Evolutionary conservation across 257 asterid species (phyloP).

Genomic region (Ocimum tenuiflorum): DNA sequence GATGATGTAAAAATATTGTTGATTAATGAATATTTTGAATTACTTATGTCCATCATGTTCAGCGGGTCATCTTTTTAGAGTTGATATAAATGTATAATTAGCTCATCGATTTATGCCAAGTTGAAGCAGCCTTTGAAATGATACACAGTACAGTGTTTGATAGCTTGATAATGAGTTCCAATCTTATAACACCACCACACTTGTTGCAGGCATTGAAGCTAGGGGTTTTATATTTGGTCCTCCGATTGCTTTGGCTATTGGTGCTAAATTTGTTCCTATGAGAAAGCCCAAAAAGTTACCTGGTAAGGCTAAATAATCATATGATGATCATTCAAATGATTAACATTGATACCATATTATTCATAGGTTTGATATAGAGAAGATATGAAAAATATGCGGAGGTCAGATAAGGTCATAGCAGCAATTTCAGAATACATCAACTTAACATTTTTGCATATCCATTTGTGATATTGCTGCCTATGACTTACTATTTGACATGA

Average conservation of each 20-base stretch:
- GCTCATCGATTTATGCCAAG: too few species aligned
- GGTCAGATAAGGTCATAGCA: background rate
- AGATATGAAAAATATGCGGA: background rate
- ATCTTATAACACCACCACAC: background rate
- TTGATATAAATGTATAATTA: too few species aligned
- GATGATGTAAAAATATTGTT: too few species aligned
- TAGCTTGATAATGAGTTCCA: background rate
- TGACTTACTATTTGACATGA: background rate
- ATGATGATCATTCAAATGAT: slow-evolving; percentile 3
- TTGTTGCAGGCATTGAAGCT: slow-evolving; percentile 76
- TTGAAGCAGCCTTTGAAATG: too few species aligned
- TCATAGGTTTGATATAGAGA: too few species aligned
- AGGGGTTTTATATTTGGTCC: slow-evolving; percentile 94
- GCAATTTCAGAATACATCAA: background rate
- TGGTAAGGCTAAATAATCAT: slow-evolving; percentile 35
- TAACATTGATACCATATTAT: too few species aligned
- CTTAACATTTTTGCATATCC: background rate
- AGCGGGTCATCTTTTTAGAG: too few species aligned
- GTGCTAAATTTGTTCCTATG: slow-evolving; percentile 90
- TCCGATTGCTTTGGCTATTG: slow-evolving; percentile 93
- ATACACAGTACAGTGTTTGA: too few species aligned
- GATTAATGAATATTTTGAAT: too few species aligned
- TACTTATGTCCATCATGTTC: too few species aligned
- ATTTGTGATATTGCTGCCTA: slow-evolving; percentile 1
- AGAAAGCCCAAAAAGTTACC: slow-evolving; percentile 90